Evolutionary conservation across 305 asterid genomes (phyloP), one percentile per base, ranked within the genome.

Genomic region (Solanum hybrid): DNA sequence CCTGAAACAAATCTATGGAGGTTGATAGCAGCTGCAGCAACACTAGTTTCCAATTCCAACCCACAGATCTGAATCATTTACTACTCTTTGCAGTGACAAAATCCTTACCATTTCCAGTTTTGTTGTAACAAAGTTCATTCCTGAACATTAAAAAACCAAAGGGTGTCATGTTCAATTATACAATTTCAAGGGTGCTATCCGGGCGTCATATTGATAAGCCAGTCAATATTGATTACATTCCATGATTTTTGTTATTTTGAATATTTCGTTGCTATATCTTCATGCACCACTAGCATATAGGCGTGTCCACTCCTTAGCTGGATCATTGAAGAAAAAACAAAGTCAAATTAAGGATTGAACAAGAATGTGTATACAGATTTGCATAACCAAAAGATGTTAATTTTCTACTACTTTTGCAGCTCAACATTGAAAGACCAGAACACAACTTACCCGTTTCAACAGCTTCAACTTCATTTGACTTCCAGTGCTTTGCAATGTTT

Each of bases 401-500:
- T 29, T 27, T 73, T 31, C 17, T 31, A 35, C 51, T 22, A 56
- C 66, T 17, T 37, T 14, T 17, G 11, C 34, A 8, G 72, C 29
- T 79, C 32, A 13, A n/a, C 72, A 37, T 13, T 24, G 11, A 71
- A 90, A 64, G 56, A 37, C 51, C 36, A 66, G 42, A 51, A 51
- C 38, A 46, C 73, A 84, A 42, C 34, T 75, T 89, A 97, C 99
- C 99, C 86, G 99, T 97, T 92, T 97, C 99, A 38, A 97, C 99
- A 82, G 99, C 99, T 92, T 95, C 99, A 37, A 90, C 93, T 91
- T 97, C 99, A 66, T 97, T 96, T 40, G 98, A 46, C 93, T 97
- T 97, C 99, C 99, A 97, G 89, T 97, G 99, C 92, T 96, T 97
- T n/a, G 99, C 99, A 56, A 97, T 95, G 94, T 97, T 97, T 90